Conservation (phyloP, 768 basidiomycete genomes). For the Pisolithus microcarpus region DNA sequence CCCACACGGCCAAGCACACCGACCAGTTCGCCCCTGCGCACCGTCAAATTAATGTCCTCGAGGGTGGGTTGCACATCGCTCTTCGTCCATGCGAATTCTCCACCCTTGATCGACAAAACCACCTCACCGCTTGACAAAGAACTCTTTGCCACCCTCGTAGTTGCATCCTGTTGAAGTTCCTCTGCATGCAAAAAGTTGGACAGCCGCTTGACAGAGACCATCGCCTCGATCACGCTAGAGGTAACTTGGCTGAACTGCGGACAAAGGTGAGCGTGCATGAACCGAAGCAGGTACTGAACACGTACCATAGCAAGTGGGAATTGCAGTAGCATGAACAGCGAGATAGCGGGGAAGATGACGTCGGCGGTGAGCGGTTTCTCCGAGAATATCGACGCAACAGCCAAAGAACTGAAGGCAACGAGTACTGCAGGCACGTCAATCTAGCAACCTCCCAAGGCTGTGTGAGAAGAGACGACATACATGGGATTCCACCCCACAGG, state of each 20-base stretch:
- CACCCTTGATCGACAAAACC: conserved; percentile 64
- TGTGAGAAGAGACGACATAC: conserved; percentile 20
- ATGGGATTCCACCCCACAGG: conserved; percentile 63
- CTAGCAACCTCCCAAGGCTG: neutral
- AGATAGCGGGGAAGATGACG: conserved; percentile 93
- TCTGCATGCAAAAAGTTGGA: conserved; percentile 67
- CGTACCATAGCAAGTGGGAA: conserved; percentile 81
- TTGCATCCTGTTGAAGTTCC: conserved; percentile 75
- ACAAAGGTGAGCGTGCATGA: neutral
- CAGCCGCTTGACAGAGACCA: conserved; percentile 77
- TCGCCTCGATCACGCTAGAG: conserved; percentile 77
- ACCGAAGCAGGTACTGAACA: neutral
- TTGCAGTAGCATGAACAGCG: conserved; percentile 78
- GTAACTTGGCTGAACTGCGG: conserved; percentile 62
- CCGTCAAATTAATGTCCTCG: conserved; percentile 66
- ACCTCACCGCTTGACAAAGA: conserved; percentile 53
- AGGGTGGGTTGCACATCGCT: conserved; percentile 51
- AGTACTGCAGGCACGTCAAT: conserved; percentile 35
- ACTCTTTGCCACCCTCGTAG: conserved; percentile 41
- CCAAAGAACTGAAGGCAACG: conserved; percentile 80
- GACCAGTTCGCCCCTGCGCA: conserved; percentile 78
- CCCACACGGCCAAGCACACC: conserved; percentile 87
- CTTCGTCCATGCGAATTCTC: conserved; percentile 77
- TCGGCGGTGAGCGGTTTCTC: conserved; percentile 75
- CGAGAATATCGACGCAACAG: conserved; percentile 57